A percentile compares a stretch with the other conserved stretches of the same genome.
Conservation (phyloP, 805 yeast genomes). For the Saturnispora mendoncae region DNA sequence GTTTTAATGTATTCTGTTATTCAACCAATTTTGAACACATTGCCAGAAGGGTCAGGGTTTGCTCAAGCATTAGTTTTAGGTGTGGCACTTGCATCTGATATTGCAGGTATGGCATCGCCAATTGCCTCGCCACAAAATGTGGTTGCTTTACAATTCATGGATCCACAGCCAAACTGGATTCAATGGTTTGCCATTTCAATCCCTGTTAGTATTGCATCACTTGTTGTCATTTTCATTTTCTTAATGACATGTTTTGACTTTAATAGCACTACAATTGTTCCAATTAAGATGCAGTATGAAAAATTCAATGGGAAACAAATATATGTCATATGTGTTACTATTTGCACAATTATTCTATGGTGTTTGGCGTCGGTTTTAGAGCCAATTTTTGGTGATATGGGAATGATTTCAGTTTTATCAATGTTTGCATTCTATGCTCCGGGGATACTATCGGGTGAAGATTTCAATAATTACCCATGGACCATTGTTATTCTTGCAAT, state of each 20-base stretch:
- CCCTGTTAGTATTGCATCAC: constrained; percentile 63
- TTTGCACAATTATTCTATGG: constrained; percentile 77
- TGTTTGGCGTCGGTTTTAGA: constrained; percentile 74
- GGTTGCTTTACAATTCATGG: constrained; percentile 82
- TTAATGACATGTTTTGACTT: constrained; percentile 54
- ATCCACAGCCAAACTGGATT: constrained; percentile 76
- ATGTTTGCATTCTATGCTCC: constrained; percentile 88
- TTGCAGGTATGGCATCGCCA: constrained; percentile 97
- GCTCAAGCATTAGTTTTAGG: constrained; percentile 82
- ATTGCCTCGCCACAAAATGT: constrained; percentile 96
- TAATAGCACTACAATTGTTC: constrained; percentile 38
- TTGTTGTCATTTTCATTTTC: constrained; percentile 65
- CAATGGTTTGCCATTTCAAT: constrained; percentile 87
- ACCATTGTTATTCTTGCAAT: constrained; percentile 90
- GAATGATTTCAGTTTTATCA: constrained; percentile 88
- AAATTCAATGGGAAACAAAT: constrained; percentile 64
- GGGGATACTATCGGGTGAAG: constrained; percentile 78
- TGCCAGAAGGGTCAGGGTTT: constrained; percentile 70
- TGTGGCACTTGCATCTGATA: constrained; percentile 83
- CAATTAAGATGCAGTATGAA: constrained; percentile 57
- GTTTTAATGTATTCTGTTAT: constrained; percentile 85
- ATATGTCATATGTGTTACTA: constrained; percentile 60
- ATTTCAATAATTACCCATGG: constrained; percentile 94
- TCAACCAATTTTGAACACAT: constrained; percentile 78
- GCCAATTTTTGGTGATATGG: constrained; percentile 85